A percentile compares a stretch with the other conserved stretches of the same genome.
Conservation (phyloP, 108 stramenopile species). For the Schizochytrium sp. region DNA sequence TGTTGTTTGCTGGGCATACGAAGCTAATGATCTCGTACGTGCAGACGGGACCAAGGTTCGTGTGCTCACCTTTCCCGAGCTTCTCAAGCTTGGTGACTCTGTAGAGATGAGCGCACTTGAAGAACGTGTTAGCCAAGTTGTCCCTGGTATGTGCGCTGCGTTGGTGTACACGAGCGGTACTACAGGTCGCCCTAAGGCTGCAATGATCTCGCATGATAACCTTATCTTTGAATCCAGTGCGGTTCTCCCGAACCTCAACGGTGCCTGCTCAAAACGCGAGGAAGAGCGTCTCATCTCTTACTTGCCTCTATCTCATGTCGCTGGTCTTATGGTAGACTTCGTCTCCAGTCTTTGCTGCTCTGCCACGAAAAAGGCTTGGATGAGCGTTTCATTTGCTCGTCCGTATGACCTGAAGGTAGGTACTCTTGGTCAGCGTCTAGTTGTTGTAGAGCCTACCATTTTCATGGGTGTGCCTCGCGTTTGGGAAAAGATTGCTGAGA, state of each 20-base stretch:
- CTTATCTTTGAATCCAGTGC: constrained; percentile 65
- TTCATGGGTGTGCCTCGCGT: constrained; percentile 87
- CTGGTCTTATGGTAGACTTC: constrained; percentile 77
- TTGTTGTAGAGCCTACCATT: constrained; percentile 80
- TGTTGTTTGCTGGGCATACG: constrained; percentile 27
- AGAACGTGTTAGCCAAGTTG: constrained; percentile 69
- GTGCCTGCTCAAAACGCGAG: not conserved
- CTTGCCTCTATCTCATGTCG: constrained; percentile 76
- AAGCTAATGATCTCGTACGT: not conserved
- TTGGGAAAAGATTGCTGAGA: constrained; percentile 88
- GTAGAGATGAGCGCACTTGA: constrained; percentile 37
- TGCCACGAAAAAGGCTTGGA: constrained; percentile 63
- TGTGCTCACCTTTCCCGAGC: not conserved
- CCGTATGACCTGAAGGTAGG: constrained; percentile 82
- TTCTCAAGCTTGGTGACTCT: constrained; percentile 13
- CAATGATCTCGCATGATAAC: constrained; percentile 96
- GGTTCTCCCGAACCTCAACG: not conserved
- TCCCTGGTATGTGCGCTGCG: constrained; percentile 83
- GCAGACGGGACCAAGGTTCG: not conserved
- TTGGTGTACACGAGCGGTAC: constrained; percentile 97
- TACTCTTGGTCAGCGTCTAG: constrained; percentile 75
- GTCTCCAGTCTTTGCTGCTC: constrained; percentile 73
- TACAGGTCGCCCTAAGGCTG: constrained; percentile 95
- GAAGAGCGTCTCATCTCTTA: constrained; percentile 35
- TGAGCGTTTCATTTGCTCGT: constrained; percentile 74